Evolutionary conservation across 1,284 basidiomycete genomes (phyloP).

Genomic region (Pascua guehoae): DNA sequence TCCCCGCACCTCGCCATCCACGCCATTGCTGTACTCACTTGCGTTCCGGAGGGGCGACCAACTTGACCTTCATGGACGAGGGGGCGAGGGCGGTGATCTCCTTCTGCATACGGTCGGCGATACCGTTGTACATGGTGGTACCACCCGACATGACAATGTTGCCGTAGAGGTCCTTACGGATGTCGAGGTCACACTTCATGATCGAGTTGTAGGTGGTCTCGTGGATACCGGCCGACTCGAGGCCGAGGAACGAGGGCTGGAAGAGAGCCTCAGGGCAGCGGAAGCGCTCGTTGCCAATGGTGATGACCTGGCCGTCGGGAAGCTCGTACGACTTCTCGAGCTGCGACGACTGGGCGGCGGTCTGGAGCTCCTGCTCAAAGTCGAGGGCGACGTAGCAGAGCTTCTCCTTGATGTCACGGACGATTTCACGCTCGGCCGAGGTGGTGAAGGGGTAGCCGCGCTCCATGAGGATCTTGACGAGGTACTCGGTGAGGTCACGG

Average conservation of each 20-base stretch:
- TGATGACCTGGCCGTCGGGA: constrained; percentile 94
- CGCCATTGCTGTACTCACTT: neutral
- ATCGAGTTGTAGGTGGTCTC: constrained; percentile 90
- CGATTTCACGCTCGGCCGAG: constrained; percentile 90
- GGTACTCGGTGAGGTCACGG: constrained; percentile 87
- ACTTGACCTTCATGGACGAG: constrained; percentile 75
- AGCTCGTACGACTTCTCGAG: constrained; percentile 95
- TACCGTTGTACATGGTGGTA: constrained; percentile 97
- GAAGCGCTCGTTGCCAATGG: constrained; percentile 96
- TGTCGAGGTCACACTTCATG: constrained; percentile 63
- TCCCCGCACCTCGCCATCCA: too few relatives aligned
- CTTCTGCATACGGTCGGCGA: constrained; percentile 96
- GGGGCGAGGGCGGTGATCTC: constrained; percentile 87
- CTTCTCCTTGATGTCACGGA: constrained; percentile 98
- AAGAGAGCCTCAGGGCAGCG: constrained; percentile 95
- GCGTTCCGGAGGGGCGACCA: constrained; percentile 67
- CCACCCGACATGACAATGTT: constrained; percentile 85
- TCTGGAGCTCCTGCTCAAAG: constrained; percentile 94
- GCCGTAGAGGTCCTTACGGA: constrained; percentile 36
- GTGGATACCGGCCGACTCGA: constrained; percentile 91
- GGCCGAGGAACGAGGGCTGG: constrained; percentile 90
- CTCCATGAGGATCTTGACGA: constrained; percentile 91
- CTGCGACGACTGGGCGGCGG: constrained; percentile 83
- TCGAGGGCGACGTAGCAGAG: constrained; percentile 95
- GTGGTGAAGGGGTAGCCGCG: constrained; percentile 94